Evolutionary conservation across 352 stramenopile species (phyloP).

Genomic region (Phytopythium helicoides): DNA sequence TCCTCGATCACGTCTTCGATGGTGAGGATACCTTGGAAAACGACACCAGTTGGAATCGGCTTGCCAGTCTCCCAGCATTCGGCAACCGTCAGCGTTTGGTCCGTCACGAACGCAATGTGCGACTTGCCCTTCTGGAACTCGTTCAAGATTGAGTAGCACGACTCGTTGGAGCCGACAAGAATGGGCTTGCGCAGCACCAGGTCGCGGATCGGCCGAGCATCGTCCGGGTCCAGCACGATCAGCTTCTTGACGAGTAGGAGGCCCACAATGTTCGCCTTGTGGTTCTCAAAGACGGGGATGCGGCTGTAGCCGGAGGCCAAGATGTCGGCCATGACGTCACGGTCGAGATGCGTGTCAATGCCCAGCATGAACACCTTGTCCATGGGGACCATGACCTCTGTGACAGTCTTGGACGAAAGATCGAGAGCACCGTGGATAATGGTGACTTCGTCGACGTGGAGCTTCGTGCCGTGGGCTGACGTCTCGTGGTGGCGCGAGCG

Average conservation of each 20-base stretch:
- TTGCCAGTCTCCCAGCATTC: slow-evolving; percentile 47
- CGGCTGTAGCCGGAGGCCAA: slow-evolving; percentile 82
- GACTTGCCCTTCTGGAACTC: slow-evolving; percentile 89
- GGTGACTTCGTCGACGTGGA: slow-evolving; percentile 86
- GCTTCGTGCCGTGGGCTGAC: slow-evolving; percentile 30
- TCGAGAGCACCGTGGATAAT: slow-evolving; percentile 92
- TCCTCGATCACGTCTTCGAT: slow-evolving; percentile 92
- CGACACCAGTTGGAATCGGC: slow-evolving; percentile 34
- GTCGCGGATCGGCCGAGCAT: slow-evolving; percentile 59
- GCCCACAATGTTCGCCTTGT: slow-evolving; percentile 77
- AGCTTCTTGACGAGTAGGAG: slow-evolving; percentile 87
- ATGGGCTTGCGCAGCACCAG: slow-evolving; percentile 72
- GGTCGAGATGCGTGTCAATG: slow-evolving; percentile 68
- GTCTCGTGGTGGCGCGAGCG: slow-evolving; percentile 29
- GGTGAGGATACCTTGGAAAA: slow-evolving; percentile 87
- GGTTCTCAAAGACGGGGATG: slow-evolving; percentile 85
- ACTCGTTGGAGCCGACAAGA: slow-evolving; percentile 76
- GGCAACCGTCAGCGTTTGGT: slow-evolving; percentile 46
- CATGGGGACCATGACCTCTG: slow-evolving; percentile 87
- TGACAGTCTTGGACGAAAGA: slow-evolving; percentile 85
- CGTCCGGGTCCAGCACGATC: slow-evolving; percentile 86
- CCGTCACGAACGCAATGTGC: slow-evolving; percentile 82
- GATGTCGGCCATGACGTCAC: slow-evolving; percentile 80
- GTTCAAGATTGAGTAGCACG: slow-evolving; percentile 89
- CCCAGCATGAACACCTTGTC: slow-evolving; percentile 84